A percentile compares a stretch with the other conserved stretches of the same genome.
Evolutionary conservation across 306 rosid species (phyloP).

Genomic region (Glycine soja): DNA sequence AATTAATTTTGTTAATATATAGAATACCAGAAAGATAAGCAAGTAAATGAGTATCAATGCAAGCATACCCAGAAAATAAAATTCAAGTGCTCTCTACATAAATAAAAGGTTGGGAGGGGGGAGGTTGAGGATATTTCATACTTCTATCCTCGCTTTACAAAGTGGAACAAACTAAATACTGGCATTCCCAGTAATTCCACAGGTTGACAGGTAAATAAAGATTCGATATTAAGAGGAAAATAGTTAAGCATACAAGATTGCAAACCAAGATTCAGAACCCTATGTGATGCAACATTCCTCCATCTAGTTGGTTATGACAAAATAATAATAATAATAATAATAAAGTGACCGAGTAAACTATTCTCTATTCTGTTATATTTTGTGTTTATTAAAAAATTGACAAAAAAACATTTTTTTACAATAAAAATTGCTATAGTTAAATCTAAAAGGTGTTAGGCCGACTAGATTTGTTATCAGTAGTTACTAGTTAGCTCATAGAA

Average conservation of each 20-base stretch:
- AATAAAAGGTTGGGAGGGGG: background rate
- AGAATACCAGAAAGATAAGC: background rate
- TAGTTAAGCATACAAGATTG: too few species aligned
- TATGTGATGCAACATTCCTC: too few species aligned
- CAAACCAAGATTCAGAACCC: too few species aligned
- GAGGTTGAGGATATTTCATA: background rate
- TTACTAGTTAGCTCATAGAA: background rate
- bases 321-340: too few species aligned
- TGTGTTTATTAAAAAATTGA: too few species aligned
- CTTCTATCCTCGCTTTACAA: background rate
- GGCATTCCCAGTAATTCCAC: constrained; percentile 3
- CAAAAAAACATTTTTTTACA: background rate
- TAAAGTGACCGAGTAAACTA: too few species aligned
- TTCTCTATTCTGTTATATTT: too few species aligned
- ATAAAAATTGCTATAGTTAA: constrained; percentile 9
- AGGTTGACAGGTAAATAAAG: constrained; percentile 1
- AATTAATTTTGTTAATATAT: constrained; percentile 20
- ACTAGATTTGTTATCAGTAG: background rate
- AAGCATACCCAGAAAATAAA: background rate
- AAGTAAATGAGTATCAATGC: constrained; percentile 7
- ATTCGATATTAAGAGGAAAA: constrained; percentile 12
- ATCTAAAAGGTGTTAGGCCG: constrained; percentile 10
- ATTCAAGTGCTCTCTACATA: background rate
- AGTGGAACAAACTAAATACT: constrained; percentile 28
- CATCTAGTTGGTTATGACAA: too few species aligned